A percentile compares a stretch with the other conserved stretches of the same genome.
phyloP scores from a whole-genome alignment of 2,329 filamentous ascomycete species.

The Albophoma yamanashiensis region DNA sequence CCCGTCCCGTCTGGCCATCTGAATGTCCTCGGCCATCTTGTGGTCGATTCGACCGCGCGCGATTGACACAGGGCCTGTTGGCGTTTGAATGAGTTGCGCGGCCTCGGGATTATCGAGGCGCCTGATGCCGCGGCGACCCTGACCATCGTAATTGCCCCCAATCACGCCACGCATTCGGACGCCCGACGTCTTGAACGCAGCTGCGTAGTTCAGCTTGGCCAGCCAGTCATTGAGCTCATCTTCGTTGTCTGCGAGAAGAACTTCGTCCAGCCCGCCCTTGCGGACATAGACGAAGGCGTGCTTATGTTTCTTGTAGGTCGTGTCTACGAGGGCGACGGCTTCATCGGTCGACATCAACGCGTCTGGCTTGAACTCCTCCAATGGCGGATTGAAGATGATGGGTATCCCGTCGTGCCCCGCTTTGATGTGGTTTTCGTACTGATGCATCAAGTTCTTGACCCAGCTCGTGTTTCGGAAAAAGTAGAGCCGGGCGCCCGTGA shows the following conservation, averaged over 20 bases:
- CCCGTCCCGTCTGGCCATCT: conserved; percentile 68
- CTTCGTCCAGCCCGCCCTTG: conserved; percentile 78
- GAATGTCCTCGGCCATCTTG: conserved; percentile 78
- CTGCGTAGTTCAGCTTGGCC: conserved; percentile 90
- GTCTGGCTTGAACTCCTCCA: conserved; percentile 90
- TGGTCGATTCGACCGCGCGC: conserved; percentile 64
- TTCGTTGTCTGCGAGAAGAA: conserved; percentile 83
- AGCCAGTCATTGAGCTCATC: conserved; percentile 94
- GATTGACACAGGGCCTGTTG: conserved; percentile 63
- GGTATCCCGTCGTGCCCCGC: conserved; percentile 65
- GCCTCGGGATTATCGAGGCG: conserved; percentile 56
- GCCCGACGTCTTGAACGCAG: conserved; percentile 83
- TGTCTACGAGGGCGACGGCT: conserved; percentile 78
- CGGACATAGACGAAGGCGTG: conserved; percentile 87
- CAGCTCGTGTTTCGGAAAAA: conserved; percentile 90
- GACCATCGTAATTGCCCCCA: conserved; percentile 75
- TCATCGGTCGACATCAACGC: conserved; percentile 87
- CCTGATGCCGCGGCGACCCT: conserved; percentile 60
- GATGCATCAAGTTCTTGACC: conserved; percentile 83
- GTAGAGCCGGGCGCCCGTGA: conserved; percentile 94
- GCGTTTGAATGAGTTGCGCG: conserved; percentile 53
- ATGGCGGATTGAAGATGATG: conserved; percentile 79
- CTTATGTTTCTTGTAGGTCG: conserved; percentile 88
- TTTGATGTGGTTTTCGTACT: conserved; percentile 74
- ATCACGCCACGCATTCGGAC: conserved; percentile 84